A percentile compares a stretch with the other conserved stretches of the same genome.
Evolutionary conservation across 371 early-diverging fungal species (phyloP).

Genomic region (Mucor sp.): DNA sequence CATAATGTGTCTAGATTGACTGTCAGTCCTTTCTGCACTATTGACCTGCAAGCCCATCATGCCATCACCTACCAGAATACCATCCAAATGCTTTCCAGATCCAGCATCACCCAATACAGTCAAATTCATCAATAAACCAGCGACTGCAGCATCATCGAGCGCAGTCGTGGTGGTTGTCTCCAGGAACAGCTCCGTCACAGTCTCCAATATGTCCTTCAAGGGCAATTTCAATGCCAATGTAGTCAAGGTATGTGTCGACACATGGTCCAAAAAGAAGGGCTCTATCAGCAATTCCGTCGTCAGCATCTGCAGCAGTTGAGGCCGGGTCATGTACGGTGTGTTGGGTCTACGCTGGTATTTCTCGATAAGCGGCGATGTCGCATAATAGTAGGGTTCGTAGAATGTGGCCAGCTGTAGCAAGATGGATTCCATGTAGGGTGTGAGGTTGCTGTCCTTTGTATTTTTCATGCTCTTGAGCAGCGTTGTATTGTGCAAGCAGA

Average conservation of each 20-base stretch:
- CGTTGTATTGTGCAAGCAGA: conserved; percentile 1
- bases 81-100: conserved; percentile 16
- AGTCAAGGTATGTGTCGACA: not conserved
- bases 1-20: conserved; percentile 18
- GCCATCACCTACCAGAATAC: conserved; percentile 6
- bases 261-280: conserved; percentile 30
- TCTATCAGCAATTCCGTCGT: conserved; percentile 10
- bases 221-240: conserved; percentile 5
- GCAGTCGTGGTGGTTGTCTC: not conserved
- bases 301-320: not conserved
- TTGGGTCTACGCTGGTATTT: not conserved
- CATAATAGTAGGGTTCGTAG: conserved; percentile 14
- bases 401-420: conserved; percentile 8
- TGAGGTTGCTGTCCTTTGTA: not conserved
- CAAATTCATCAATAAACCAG: conserved; percentile 38
- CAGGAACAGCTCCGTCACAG: not conserved
- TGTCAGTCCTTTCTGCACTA: not conserved
- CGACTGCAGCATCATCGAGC: conserved; percentile 16
- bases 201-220: conserved; percentile 16
- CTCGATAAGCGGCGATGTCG: conserved; percentile 8
- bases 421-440: not conserved
- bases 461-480: conserved; percentile 4
- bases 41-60: not conserved
- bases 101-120: conserved; percentile 27
- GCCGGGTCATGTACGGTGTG: conserved; percentile 13